Base-by-base conservation (phyloP, 2,329 filamentous ascomycete species). In the Monilinia fructigena region DNA sequence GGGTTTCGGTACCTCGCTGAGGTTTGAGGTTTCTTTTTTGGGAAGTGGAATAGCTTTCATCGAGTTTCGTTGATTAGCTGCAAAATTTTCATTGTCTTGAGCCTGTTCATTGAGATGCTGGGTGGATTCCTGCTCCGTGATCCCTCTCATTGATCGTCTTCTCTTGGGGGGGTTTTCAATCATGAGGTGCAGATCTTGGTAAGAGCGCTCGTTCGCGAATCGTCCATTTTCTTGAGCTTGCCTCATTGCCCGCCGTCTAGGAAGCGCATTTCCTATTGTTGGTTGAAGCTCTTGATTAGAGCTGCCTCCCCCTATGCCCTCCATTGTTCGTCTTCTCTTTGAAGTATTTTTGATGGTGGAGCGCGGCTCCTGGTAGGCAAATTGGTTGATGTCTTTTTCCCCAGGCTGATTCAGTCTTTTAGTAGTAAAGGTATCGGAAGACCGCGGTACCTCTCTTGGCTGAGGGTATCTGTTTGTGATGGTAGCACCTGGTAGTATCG, bases 401-500 rank as follows among this genome's bases (percentile, higher is more conserved):
- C 42, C 55, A 60, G 6, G 23, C 6, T 31, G 20, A 42, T 60
- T 23, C 31, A 16, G 28, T 50, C 45, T 65, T 65, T 48, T 65
- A 8, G 28, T 14, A 3, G 52, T 50, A 38, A 14, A 60, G 50
- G 14, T 26, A 38, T 60, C 18, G n/a, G 45, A 38, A 11, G 40
- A 20, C 16, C 35, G 58, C 20, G 45, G 4, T 14, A 26, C 31
- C 23, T 38, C 45, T 50, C 31, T 47, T 6, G 55, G 20, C 10
- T 31, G 38, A 31, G 26, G 26, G 26, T 20, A n/a, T 40, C 60
- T 56, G 4, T 42, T 48, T 45, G 52, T 18, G 38, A 56, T 31
- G 16, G 62, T 59, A 42, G 53, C 62, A 20, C 53, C 38, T 55
- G 62, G 62, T 26, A 64, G 26, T 23, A 64, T 64, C 7, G 62